phyloP scores from a whole-genome alignment of 2,329 filamentous ascomycete genomes.

The Pseudogymnoascus sp. region DNA sequence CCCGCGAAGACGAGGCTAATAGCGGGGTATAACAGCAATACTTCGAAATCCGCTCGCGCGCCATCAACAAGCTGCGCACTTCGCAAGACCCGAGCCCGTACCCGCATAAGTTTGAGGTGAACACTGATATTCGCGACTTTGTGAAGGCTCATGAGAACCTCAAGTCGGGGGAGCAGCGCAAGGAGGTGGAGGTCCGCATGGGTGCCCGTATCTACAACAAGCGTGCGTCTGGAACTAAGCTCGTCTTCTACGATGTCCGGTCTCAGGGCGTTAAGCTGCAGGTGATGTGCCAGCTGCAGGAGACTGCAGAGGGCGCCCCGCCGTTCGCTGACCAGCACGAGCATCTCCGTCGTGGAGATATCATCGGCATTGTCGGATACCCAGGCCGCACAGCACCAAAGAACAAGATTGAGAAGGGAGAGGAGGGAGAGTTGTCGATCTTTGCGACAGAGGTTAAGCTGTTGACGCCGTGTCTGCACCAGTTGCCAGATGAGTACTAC shows the following conservation, averaged over 20 bases:
- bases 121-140: conserved; percentile 75
- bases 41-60: conserved; percentile 88
- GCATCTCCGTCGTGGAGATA: conserved; percentile 80
- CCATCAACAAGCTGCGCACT: conserved; percentile 66
- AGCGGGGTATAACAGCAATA: conserved; percentile 54
- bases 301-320: conserved; percentile 55
- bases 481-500: conserved; percentile 82
- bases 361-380: conserved; percentile 80
- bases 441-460: conserved; percentile 82
- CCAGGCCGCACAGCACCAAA: conserved; percentile 82
- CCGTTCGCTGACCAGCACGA: conserved; percentile 85
- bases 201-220: conserved; percentile 86
- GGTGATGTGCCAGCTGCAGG: conserved; percentile 83
- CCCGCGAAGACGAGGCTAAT: not conserved
- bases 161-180: conserved; percentile 78
- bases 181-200: conserved; percentile 66
- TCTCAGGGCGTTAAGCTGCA: conserved; percentile 72
- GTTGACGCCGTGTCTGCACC: conserved; percentile 83
- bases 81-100: conserved; percentile 74
- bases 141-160: conserved; percentile 68
- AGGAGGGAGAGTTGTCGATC: conserved; percentile 87
- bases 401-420: conserved; percentile 69
- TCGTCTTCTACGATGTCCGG: conserved; percentile 85
- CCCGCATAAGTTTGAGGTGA: conserved; percentile 87
- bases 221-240: conserved; percentile 71